Evolutionary conservation across 2,329 filamentous ascomycete species (phyloP), one percentile per base, ranked within the genome.

Genomic region (Grosmannia clavigera): DNA sequence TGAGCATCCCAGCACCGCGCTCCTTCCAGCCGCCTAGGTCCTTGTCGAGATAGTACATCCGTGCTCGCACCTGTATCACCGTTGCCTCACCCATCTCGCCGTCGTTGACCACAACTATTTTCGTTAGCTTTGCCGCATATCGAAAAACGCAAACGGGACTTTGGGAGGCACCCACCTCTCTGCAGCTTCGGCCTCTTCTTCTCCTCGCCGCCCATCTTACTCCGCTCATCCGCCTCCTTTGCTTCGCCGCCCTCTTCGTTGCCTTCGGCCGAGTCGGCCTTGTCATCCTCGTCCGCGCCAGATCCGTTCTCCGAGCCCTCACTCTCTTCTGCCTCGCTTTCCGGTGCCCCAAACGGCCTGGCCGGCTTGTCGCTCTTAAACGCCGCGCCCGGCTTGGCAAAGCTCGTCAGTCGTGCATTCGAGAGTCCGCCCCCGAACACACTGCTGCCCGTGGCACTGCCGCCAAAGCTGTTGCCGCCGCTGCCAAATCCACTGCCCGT

Each of bases 71-170:
- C 33, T 65, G 64, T 46, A 66, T 58, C 59, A 66, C 27, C 1
- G 88, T 92, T 25, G 79, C 78, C 71, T 97, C 92, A 56, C 84
- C 84, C 67, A 91, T 85, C 73, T 97, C 92, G 60, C 92, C 92
- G 58, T 94, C 92, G 70, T 95, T 87, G 51, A 92, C 82, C 55
- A 76, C 75, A 33, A 85, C 83, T 92, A 66, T 6, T 9, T 59
- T 14, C 4, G 0, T 22, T 61, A 61, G 22, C n/a, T 14, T n/a
- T n/a, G 76, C 66, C 74, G 71, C 61, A 60, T 57, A 22, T 38
- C 50, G 6, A 43, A 3, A 22, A 22, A 29, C 22, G 40, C 27
- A 27, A 16, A 10, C 9, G 33, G 22, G 22, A 22, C 22, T 14
- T 12, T 2, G 2, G 46, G 12, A 5, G 2, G 27, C 22, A 72